These are phyloP conservation scores for Entophlyctis luteolus DNA, from an alignment of 192 early-diverging fungal genomes.

Conservation along the genomic window DNA sequence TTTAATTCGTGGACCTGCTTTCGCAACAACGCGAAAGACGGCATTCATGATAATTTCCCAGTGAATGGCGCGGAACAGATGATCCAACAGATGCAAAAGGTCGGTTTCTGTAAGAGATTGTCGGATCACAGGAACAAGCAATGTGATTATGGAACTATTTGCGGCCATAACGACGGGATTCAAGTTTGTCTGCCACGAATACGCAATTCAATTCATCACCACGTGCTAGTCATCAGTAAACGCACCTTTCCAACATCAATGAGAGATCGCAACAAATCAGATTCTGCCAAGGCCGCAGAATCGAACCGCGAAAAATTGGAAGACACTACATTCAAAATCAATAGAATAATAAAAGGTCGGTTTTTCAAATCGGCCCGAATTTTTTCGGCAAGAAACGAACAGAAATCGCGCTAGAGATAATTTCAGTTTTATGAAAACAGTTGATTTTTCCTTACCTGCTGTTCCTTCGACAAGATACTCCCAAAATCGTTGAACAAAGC, in stretches of 20 bases:
- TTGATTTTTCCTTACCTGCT: too few relatives aligned
- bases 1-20: background rate
- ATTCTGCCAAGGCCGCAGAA: background rate
- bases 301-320: background rate
- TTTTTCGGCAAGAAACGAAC: too few relatives aligned
- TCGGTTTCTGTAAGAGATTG: background rate
- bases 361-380: background rate
- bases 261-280: background rate
- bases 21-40: constrained; percentile 15
- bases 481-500: too few relatives aligned
- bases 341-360: background rate
- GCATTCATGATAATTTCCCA: constrained; percentile 22
- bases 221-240: background rate
- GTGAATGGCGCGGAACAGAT: constrained; percentile 5
- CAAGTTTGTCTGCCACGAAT: background rate
- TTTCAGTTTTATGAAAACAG: too few relatives aligned
- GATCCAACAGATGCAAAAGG: background rate
- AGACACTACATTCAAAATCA: background rate
- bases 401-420: too few relatives aligned
- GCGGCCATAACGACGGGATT: background rate
- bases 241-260: background rate
- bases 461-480: too few relatives aligned
- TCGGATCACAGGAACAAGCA: constrained; percentile 1
- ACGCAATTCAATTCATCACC: background rate
- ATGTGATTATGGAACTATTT: background rate